Evolutionary conservation across 352 stramenopile genomes (phyloP).

Genomic region (Poterioochromonas sp.): DNA sequence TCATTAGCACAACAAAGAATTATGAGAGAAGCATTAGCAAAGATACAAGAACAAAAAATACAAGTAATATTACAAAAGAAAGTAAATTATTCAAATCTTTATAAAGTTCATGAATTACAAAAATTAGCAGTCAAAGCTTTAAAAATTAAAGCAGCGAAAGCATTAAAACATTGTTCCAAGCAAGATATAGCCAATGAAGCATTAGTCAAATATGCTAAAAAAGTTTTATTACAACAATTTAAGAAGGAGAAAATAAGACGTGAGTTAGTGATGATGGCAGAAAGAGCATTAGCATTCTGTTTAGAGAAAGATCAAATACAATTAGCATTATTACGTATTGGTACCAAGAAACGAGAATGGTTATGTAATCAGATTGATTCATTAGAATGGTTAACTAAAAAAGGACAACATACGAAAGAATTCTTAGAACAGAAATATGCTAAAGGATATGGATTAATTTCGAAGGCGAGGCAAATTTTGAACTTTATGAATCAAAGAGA

Average conservation of each 20-base stretch:
- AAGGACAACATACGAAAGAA: too few species aligned
- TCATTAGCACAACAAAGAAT: too few species aligned
- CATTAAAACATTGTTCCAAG: neutral
- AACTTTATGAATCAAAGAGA: constrained; percentile 5
- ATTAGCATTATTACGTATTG: neutral
- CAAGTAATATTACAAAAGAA: neutral
- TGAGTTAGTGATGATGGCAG: neutral
- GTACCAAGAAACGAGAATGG: neutral
- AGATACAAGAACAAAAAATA: neutral
- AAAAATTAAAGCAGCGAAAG: neutral
- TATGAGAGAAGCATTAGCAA: neutral
- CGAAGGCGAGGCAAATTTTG: neutral
- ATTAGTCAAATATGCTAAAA: neutral
- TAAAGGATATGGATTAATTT: neutral
- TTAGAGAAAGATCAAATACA: neutral
- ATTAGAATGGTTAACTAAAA: neutral
- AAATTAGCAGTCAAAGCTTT: neutral
- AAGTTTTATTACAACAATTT: neutral
- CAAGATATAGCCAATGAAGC: neutral
- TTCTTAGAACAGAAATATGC: neutral
- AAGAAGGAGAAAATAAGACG: neutral
- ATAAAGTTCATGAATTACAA: neutral
- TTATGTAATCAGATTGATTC: neutral
- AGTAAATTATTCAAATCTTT: neutral
- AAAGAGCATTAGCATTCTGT: neutral